These are phyloP conservation scores for Saitozyma sp. DNA, from an alignment of 768 basidiomycete genomes.

Conservation along the genomic window DNA sequence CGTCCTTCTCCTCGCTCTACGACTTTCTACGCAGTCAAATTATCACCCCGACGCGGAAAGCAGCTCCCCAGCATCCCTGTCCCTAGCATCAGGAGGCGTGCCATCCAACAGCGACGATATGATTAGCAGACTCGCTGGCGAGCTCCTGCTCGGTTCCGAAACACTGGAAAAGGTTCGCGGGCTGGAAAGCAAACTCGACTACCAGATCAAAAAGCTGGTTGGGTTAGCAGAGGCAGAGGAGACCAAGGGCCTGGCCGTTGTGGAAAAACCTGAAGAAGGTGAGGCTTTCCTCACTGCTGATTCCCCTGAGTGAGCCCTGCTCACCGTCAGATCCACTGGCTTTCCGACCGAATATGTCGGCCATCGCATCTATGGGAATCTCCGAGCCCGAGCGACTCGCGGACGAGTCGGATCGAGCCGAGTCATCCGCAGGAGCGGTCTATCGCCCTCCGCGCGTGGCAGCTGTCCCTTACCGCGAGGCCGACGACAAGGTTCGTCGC, in stretches of 20 bases:
- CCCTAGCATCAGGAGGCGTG: too few species aligned
- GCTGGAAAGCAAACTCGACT: slow-evolving; percentile 81
- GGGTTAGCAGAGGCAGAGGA: slow-evolving; percentile 64
- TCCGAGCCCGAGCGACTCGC: slow-evolving; percentile 17
- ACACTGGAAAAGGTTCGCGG: slow-evolving; percentile 84
- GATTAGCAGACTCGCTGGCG: slow-evolving; percentile 66
- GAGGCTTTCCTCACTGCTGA: slow-evolving; percentile 20
- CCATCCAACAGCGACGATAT: slow-evolving; percentile 2
- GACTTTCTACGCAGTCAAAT: slow-evolving; percentile 2
- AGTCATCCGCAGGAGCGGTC: slow-evolving; percentile 14
- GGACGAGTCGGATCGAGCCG: slow-evolving; percentile 6
- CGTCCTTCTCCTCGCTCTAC: slow-evolving; percentile 59
- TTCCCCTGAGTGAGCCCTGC: slow-evolving; percentile 11
- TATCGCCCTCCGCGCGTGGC: slow-evolving; percentile 77
- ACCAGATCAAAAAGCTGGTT: slow-evolving; percentile 94
- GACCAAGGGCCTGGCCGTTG: slow-evolving; percentile 39
- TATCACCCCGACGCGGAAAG: too few species aligned
- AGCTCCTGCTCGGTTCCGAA: slow-evolving; percentile 73
- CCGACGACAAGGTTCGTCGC: slow-evolving; percentile 40
- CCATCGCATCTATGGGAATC: slow-evolving; percentile 30
- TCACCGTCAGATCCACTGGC: slow-evolving; percentile 73
- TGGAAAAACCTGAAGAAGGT: slow-evolving; percentile 64
- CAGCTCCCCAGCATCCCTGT: too few species aligned
- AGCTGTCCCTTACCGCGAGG: slow-evolving; percentile 77
- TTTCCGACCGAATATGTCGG: slow-evolving; percentile 72